Evolutionary conservation across 2,329 filamentous ascomycete species (phyloP), one percentile per base, ranked within the genome.

Genomic region (Blastomyces emzantsi): DNA sequence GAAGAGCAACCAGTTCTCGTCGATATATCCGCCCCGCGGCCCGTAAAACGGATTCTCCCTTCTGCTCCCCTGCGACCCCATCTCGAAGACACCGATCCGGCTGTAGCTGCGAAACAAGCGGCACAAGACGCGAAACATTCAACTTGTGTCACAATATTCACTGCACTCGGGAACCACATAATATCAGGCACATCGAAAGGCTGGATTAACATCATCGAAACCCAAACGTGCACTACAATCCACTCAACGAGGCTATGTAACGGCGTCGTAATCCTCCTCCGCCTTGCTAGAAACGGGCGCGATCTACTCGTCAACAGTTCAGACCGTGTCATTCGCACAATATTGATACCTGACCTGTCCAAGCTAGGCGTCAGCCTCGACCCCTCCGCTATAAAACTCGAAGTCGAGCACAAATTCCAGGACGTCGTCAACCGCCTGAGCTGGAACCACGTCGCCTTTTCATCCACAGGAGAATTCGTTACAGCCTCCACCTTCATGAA

Each of bases 401-500:
- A 94, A 51, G 85, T 97, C 15, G 93, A 99, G 76, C 94, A 99
- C 79, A 97, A 97, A 73, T 99, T 97, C 71, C 92, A 97, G 75
- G 95, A 99, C 73, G 89, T 97, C 3, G 94, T 99, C 60, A 97
- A 99, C 73, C 87, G 90, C 55, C 79, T 97, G 15, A 92, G 90
- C 7, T 99, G 94, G 94, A 99, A 97, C 72, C 92, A 97, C 72
- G 92, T 96, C 64, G 92, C 92, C 0, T 97, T 99, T 74, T 96
- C 91, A 71, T 89, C 90, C 0, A 94, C 90, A 0, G 92, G 92
- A 61, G 94, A 99, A 76, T 97, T 97, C 73, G 92, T 99, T 51
- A 92, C 92, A 30, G 94, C 95, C 0, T 96, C 92, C 33, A 97
- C 94, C 1, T 96, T 92, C 75, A 97, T 97, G 82, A 99, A 99